phyloP scores from a whole-genome alignment of 768 basidiomycete genomes.

The Cubamyces sp. region DNA sequence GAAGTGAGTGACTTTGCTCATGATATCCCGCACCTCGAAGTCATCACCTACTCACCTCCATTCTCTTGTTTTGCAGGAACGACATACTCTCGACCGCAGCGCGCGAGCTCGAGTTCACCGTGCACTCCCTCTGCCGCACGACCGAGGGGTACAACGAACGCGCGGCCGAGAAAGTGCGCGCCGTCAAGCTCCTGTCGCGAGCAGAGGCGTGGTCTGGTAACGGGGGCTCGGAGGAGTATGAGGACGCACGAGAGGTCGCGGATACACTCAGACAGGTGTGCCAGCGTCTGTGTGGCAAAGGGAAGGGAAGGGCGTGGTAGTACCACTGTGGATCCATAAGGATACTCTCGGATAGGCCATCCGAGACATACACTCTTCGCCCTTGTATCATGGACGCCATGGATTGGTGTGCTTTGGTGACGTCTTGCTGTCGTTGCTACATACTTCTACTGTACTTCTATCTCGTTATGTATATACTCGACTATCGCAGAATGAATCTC shows the following conservation, averaged over 20 bases:
- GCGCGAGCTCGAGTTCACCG: constrained; percentile 50
- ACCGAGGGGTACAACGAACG: constrained; percentile 51
- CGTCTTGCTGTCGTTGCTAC: too few relatives aligned
- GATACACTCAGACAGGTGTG: constrained; percentile 17
- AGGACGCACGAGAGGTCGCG: constrained; percentile 44
- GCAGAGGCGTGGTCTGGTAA: constrained; percentile 30
- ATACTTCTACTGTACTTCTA: too few relatives aligned
- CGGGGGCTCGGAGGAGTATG: constrained; percentile 35
- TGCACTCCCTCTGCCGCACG: constrained; percentile 54
- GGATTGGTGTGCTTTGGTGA: too few relatives aligned
- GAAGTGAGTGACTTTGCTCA: constrained; percentile 30
- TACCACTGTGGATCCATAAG: neutral
- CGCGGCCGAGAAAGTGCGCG: constrained; percentile 36
- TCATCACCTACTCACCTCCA: neutral
- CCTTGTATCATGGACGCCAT: too few relatives aligned
- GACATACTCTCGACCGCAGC: constrained; percentile 47
- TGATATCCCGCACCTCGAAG: neutral
- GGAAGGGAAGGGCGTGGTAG: neutral
- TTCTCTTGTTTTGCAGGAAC: constrained; percentile 37
- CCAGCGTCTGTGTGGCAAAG: neutral
- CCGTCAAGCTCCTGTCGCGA: constrained; percentile 40
- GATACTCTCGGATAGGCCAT: too few relatives aligned
- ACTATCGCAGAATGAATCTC: too few relatives aligned
- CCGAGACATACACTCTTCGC: too few relatives aligned
- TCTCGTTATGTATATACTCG: too few relatives aligned